These are phyloP conservation scores for Micromonas commoda DNA, from an alignment of 139 green algal genomes.

Conservation along the genomic window DNA sequence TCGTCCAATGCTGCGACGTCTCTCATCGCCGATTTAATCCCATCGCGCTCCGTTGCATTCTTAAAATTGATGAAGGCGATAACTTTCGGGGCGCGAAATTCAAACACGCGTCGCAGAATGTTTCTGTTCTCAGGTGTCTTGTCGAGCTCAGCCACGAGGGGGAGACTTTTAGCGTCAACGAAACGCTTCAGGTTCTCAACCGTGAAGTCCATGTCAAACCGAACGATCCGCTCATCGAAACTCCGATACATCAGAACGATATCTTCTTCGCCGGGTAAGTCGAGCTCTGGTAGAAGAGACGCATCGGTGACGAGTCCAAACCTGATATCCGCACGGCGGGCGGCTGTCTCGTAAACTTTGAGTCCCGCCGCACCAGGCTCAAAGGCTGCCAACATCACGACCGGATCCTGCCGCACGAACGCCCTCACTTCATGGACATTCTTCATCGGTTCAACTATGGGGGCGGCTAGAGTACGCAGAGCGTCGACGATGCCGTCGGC, in stretches of 20 bases:
- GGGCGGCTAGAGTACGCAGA: neutral
- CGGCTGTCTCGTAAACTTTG: no score
- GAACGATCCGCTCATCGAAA: neutral
- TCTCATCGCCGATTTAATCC: neutral
- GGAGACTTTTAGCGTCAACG: neutral
- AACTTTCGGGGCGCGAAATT: neutral
- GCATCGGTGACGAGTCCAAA: no score
- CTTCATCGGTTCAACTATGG: neutral
- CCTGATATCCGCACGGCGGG: no score
- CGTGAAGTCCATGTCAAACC: neutral
- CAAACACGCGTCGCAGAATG: neutral
- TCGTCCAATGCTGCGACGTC: neutral
- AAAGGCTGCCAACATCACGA: neutral
- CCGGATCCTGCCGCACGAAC: neutral
- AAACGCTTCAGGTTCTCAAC: neutral
- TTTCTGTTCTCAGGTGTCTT: neutral
- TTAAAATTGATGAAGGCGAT: neutral
- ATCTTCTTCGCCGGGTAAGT: no score
- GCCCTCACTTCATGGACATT: neutral
- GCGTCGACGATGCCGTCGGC: neutral
- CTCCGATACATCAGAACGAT: no score
- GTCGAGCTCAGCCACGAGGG: neutral
- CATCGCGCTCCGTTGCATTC: neutral
- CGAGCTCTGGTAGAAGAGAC: no score
- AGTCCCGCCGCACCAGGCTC: no score